Base-by-base conservation (phyloP, 371 early-diverging fungal species). In the Batkoa obscura region DNA sequence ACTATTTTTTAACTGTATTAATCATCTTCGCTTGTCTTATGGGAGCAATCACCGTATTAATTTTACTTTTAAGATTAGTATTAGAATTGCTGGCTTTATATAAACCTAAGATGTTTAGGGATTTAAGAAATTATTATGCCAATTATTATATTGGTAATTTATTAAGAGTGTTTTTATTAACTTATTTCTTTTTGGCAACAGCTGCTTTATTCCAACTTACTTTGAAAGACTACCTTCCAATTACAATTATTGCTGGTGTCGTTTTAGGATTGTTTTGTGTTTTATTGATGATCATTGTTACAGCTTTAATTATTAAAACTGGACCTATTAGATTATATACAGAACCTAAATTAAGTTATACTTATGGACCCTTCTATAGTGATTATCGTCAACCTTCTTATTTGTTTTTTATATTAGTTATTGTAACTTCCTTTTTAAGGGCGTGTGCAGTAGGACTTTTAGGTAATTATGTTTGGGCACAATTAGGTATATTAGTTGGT, bases 321-420 rank as follows among this genome's bases (percentile, higher is more conserved):
- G 67, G 64, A 1, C 57, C 64, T 1, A 59, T 56, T n/a, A 61
- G 61, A 41, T 43, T 67, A 31, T 64, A 54, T 54, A 59, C 62
- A 58, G 64, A 62, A 10, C 59, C 59, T n/a, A 48, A 61, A 17
- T 57, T 64, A 41, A 60, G 61, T 15, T 64, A 64, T 51, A 60
- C 48, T 37, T 64, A 64, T 15, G 67, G 67, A 2, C 58, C 57
- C 3, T 59, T 67, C 10, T 67, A 67, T 38, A 61, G 61, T 12
- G 64, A 64, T 34, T 67, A 67, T 33, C 47, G 59, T 1, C 56
- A 59, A 31, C 63, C 64, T 1, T 36, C 60, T 23, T 67, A 64
- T 39, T 54, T 57, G 58, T 67, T 67, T 61, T 67, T 67, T 59
- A 49, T 64, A n/a, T 60, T 63, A 2, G 63, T 61, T 2, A 32